A percentile compares a stretch with the other conserved stretches of the same genome.
Conservation (phyloP, 2,329 filamentous ascomycete species). For the Nigrospora oryzae region DNA sequence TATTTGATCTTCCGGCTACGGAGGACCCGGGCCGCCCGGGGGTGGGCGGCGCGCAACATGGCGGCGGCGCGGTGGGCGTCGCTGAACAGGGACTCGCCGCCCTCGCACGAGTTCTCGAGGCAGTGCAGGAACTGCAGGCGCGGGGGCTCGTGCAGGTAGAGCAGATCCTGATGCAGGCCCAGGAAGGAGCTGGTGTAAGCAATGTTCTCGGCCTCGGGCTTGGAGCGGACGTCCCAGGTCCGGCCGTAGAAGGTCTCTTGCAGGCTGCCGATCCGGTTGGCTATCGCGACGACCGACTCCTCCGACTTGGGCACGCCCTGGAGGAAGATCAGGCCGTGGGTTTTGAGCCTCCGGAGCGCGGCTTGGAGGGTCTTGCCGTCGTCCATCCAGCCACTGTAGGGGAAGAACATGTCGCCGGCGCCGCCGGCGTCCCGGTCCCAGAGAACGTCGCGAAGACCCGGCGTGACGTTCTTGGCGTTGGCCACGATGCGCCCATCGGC, state of each 20-base stretch:
- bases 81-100: conserved; percentile 80
- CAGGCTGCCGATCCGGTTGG: conserved; percentile 64
- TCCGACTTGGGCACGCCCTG: conserved; percentile 63
- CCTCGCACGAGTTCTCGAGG: conserved; percentile 67
- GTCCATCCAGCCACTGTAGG: conserved; percentile 66
- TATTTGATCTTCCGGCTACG: conserved; percentile 39
- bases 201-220: conserved; percentile 80
- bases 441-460: conserved; percentile 13
- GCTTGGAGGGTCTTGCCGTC: conserved; percentile 46
- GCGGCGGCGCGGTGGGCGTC: conserved; percentile 60
- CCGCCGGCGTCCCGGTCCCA: conserved; percentile 32
- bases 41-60: conserved; percentile 20
- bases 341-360: conserved; percentile 53
- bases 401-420: conserved; percentile 45
- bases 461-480: not conserved
- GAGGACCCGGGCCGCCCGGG: conserved; percentile 27
- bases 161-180: conserved; percentile 85
- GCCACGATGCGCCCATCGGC: not conserved
- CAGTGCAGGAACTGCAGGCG: conserved; percentile 86
- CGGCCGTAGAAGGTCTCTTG: conserved; percentile 85
- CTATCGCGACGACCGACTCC: conserved; percentile 58
- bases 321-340: conserved; percentile 69
- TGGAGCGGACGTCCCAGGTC: conserved; percentile 82
- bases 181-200: conserved; percentile 79
- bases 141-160: conserved; percentile 76